Conservation (phyloP, 2,329 filamentous ascomycete genomes). For the Pseudogymnoascus sp. region DNA sequence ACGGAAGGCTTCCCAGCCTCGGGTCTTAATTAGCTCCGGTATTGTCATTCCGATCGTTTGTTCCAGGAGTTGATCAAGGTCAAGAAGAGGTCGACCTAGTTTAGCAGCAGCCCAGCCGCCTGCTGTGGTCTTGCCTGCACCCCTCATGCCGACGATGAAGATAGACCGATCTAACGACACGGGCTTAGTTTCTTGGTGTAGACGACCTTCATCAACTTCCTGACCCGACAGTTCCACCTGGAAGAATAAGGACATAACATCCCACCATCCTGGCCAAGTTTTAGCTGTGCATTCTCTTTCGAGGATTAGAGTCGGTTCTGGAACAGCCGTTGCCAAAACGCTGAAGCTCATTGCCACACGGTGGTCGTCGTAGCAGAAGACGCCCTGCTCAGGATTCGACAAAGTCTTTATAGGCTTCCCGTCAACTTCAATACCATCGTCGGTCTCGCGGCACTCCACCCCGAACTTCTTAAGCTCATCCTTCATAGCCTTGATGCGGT, state of each 20-base stretch:
- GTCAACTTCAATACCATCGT: conserved; percentile 80
- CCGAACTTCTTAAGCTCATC: conserved; percentile 92
- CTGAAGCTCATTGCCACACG: conserved; percentile 98
- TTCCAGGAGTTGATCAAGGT: conserved; percentile 85
- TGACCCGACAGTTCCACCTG: conserved; percentile 68
- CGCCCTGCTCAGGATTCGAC: conserved; percentile 51
- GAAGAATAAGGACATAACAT: conserved; percentile 73
- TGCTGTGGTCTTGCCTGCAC: conserved; percentile 91
- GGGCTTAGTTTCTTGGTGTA: conserved; percentile 30
- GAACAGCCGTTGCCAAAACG: conserved; percentile 68
- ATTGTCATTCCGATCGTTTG: conserved; percentile 66
- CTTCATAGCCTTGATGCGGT: conserved; percentile 92
- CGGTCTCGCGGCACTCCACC: conserved; percentile 75
- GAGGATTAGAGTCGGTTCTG: conserved; percentile 65
- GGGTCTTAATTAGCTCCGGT: conserved; percentile 69
- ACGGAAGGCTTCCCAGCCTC: conserved; percentile 86
- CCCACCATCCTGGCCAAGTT: conserved; percentile 99
- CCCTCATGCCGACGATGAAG: conserved; percentile 95
- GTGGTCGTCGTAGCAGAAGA: conserved; percentile 96
- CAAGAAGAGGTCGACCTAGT: conserved; percentile 70
- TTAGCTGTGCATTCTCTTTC: conserved; percentile 93
- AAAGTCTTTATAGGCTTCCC: conserved; percentile 45
- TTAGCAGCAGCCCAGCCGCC: conserved; percentile 76
- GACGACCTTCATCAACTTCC: conserved; percentile 36
- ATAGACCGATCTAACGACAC: conserved; percentile 55